Base-by-base conservation (phyloP, 2,329 filamentous ascomycete species). In the Trichoderma guizhouense region DNA sequence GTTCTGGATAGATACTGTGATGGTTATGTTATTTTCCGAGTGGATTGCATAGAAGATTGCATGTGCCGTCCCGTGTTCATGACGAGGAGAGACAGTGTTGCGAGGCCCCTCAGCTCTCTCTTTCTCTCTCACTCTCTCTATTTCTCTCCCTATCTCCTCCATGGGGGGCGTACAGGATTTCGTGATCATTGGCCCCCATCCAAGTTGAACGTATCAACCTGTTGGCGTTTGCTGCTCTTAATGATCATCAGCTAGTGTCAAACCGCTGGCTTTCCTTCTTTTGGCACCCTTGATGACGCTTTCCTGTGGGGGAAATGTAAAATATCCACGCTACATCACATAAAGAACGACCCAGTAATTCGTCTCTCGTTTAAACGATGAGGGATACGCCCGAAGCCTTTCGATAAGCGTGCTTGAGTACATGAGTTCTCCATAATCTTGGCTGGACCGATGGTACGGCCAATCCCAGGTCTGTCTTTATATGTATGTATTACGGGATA, bases 1-100 rank as follows among this genome's bases (percentile, higher is more conserved):
- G 57, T 63, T 58, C 39, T 15, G 11, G 15, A 32, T 6, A 62
- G 28, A 62, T 69, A 58, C 67, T 69, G 67, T 69, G 32, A 69
- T 53, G 67, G 18, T 36, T n/a, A 43, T 36, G 15, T 30, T 47
- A 18, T 51, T 53, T 43, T 69, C 43, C 39, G 47, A 53, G 67
- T 69, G 57, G 67, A 36, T 53, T 62, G 14, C 28, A 24, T 24
- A 69, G 21, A 69, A 69, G n/a, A 21, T 51, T 62, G 8, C 36
- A 9, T 28, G 28, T 39, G 39, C 21, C 18, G 9, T 43, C 39
- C 15, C 55, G 30, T 21, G 28, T 34, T 30, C 57, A 28, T 69
- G 67, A 43, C 39, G 21, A 30, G 21, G 57, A 36, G 67, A 58
- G 28, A 36, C 55, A 62, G 67, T 61, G 57, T 51, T 61, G 14